Evolutionary conservation across 2,329 filamentous ascomycete species (phyloP).

Genomic region (Trichophyton equinum): DNA sequence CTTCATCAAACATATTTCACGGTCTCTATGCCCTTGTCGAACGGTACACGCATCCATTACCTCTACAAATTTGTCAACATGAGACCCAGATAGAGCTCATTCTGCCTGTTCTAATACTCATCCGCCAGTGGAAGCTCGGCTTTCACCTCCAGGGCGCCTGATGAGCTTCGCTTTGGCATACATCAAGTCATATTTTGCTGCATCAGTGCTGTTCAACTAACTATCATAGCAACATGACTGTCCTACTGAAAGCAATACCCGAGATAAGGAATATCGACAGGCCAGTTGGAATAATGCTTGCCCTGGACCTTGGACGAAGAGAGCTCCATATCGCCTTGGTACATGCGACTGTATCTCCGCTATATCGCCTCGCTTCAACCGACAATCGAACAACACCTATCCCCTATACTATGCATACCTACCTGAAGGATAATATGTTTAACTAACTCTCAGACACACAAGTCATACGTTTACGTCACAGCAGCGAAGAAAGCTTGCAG

Average conservation of each 20-base stretch:
- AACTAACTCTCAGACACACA: neutral
- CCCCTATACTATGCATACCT: neutral
- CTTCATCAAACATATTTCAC: constrained; percentile 19
- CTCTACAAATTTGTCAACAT: constrained; percentile 28
- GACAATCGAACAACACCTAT: neutral
- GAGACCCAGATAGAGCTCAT: constrained; percentile 30
- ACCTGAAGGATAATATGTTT: neutral
- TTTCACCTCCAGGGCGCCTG: constrained; percentile 14
- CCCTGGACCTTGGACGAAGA: neutral
- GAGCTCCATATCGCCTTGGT: neutral
- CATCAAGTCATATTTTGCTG: constrained; percentile 13
- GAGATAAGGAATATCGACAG: too few relatives aligned
- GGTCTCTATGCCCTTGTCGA: constrained; percentile 38
- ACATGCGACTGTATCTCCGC: neutral
- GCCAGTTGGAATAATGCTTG: neutral
- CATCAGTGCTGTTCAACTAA: neutral
- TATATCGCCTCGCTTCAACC: neutral
- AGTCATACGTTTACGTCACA: neutral
- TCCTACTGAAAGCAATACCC: too few relatives aligned
- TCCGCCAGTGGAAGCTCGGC: constrained; percentile 18
- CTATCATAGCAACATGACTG: neutral
- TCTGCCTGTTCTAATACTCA: constrained; percentile 33
- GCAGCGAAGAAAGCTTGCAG: neutral
- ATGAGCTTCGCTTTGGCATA: constrained; percentile 36
- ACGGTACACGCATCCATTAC: constrained; percentile 17